phyloP scores from a whole-genome alignment of 2,329 filamentous ascomycete species.

The Aspergillus aculeatinus region DNA sequence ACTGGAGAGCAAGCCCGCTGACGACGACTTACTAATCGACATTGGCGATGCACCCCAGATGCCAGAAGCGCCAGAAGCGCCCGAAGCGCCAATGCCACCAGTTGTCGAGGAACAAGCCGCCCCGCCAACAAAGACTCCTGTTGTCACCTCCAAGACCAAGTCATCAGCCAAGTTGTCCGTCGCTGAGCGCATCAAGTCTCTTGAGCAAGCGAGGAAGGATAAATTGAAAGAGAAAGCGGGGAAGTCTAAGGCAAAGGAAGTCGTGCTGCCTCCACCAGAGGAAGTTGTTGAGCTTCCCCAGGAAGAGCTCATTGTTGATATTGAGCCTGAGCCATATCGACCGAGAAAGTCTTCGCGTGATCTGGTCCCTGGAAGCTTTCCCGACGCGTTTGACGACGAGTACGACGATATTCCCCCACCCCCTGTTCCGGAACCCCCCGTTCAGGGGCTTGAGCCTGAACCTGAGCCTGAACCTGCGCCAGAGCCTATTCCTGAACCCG shows the following conservation, averaged over 20 bases:
- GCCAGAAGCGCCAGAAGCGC: slow-evolving; percentile 31
- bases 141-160: slow-evolving; percentile 40
- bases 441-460: slow-evolving; percentile 19
- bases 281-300: slow-evolving; percentile 17
- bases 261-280: slow-evolving; percentile 12
- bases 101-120: slow-evolving; percentile 43
- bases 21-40: slow-evolving; percentile 36
- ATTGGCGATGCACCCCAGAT: slow-evolving; percentile 32
- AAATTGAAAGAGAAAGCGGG: slow-evolving; percentile 37
- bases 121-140: slow-evolving; percentile 41
- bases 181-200: slow-evolving; percentile 54
- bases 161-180: slow-evolving; percentile 46
- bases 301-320: slow-evolving; percentile 8
- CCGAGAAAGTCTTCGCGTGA: slow-evolving; percentile 40
- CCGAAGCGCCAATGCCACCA: slow-evolving; percentile 35
- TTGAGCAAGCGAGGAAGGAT: slow-evolving; percentile 44
- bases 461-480: slow-evolving; percentile 20
- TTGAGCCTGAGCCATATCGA: slow-evolving; percentile 27
- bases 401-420: slow-evolving; percentile 24
- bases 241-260: slow-evolving; percentile 26
- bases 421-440: slow-evolving; percentile 24
- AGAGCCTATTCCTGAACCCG: slow-evolving; percentile 20
- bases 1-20: slow-evolving; percentile 3
- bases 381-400: slow-evolving; percentile 51
- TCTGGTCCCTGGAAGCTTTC: slow-evolving; percentile 59